Evolutionary conservation across 2,329 filamentous ascomycete genomes (phyloP).

Genomic region (Dissoconium aciculare): DNA sequence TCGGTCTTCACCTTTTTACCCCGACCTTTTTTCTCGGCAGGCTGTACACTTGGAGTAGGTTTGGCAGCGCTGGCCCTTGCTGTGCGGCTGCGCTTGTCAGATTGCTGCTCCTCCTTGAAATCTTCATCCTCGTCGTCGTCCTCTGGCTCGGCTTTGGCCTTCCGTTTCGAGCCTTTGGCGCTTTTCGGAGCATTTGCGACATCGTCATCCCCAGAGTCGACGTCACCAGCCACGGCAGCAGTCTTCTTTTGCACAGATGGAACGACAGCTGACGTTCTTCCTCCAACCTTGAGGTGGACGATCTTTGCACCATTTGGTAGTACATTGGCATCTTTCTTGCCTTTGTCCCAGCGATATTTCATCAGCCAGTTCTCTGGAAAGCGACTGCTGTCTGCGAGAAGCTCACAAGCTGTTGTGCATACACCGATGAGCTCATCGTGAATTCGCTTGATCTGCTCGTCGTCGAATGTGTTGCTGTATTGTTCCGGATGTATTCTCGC

Average conservation of each 20-base stretch:
- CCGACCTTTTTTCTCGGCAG: slow-evolving; percentile 11
- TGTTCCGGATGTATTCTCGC: slow-evolving; percentile 83
- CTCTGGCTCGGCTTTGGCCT: slow-evolving; percentile 15
- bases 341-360: slow-evolving; percentile 58
- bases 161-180: slow-evolving; percentile 22
- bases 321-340: slow-evolving; percentile 54
- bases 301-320: slow-evolving; percentile 78
- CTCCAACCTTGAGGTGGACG: slow-evolving; percentile 74
- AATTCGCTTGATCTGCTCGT: slow-evolving; percentile 55
- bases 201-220: slow-evolving; percentile 9
- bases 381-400: slow-evolving; percentile 63
- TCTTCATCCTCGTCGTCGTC: slow-evolving; percentile 13
- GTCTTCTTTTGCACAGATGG: slow-evolving; percentile 77
- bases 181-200: slow-evolving; percentile 8
- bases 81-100: too few species aligned
- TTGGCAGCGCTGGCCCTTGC: too few species aligned
- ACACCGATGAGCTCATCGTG: slow-evolving; percentile 63
- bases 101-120: slow-evolving; percentile 15
- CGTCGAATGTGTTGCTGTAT: slow-evolving; percentile 67
- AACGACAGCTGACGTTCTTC: slow-evolving; percentile 79
- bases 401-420: slow-evolving; percentile 62
- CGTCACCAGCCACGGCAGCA: slow-evolving; percentile 41
- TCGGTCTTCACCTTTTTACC: slow-evolving; percentile 5
- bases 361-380: slow-evolving; percentile 68
- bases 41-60: too few species aligned